Evolutionary conservation across 495 filamentous ascomycete species (phyloP), one percentile per base, ranked within the genome.

Genomic region (Aspergillus coremiiformis): DNA sequence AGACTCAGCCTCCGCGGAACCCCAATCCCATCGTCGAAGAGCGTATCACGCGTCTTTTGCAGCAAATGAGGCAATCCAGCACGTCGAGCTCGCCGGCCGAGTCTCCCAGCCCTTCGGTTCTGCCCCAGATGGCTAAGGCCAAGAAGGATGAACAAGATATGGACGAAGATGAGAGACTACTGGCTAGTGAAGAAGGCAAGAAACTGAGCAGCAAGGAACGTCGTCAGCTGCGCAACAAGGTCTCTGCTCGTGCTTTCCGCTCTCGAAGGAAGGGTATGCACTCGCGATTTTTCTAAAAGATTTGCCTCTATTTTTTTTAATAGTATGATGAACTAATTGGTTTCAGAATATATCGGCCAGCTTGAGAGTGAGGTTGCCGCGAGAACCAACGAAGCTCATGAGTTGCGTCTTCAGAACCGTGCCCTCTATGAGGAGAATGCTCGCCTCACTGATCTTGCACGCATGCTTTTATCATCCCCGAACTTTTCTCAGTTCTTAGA

Each of bases 171-270:
- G 93, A 97, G 77, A 76, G 87, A 53, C 74, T 97, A 3, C 78
- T 99, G 14, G 89, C 88, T 5, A 95, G 90, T 56, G 93, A 97
- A 60, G 92, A 95, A 68, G 93, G 92, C 39, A 99, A 99, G 82
- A 95, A 95, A 70, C 78, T 99, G 33, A 90, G 80, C 68, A 90
- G 86, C 75, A 95, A 96, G 68, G 89, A 96, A 71, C 82, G 93
- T 33, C 82, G 93, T 32, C 93, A 97, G 67, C 71, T 99, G 5
- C 82, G 93, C 39, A 99, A 99, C 77, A 99, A 99, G 70, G 93
- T 99, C 9, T 99, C 93, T 32, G 93, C 93, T 53, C 83, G 93
- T 50, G 91, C 90, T 35, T 99, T 99, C 82, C 85, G 93, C 29
- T 94, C 89, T 22, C 78, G 93, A 56, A 84, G 93, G 71, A 99